Conservation (phyloP, 208 protist genomes). For the Leishmania aethiopica region DNA sequence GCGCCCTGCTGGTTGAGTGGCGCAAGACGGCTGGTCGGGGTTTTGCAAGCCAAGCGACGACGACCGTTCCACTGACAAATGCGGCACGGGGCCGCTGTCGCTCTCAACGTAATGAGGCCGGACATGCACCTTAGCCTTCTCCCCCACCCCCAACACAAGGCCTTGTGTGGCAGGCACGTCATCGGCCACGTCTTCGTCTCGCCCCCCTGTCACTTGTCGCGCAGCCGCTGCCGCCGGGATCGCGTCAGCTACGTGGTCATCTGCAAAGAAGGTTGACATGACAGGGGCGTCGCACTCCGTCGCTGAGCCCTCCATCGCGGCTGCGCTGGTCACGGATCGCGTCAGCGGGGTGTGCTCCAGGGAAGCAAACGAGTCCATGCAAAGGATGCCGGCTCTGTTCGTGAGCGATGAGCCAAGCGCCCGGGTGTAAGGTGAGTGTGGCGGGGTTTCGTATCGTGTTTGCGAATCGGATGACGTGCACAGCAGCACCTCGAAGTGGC, state of each 20-base stretch:
- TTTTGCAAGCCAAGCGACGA: neutral
- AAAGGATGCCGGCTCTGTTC: conserved; percentile 2
- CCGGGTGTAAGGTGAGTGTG: neutral
- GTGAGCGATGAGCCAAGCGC: neutral
- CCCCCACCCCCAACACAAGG: neutral
- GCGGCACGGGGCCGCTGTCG: neutral
- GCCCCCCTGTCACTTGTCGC: neutral
- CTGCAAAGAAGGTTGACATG: conserved; percentile 18
- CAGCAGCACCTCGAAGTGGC: neutral
- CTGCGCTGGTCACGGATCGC: conserved; percentile 7
- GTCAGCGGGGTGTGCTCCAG: conserved; percentile 18
- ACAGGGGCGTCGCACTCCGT: conserved; percentile 8
- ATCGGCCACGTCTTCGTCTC: too few species aligned
- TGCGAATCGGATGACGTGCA: neutral
- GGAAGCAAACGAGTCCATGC: conserved; percentile 11
- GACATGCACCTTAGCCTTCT: neutral
- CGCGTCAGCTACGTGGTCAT: neutral
- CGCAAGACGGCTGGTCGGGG: neutral
- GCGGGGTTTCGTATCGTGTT: neutral
- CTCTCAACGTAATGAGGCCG: neutral
- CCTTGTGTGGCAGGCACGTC: neutral
- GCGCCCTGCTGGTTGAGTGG: neutral
- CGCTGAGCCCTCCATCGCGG: conserved; percentile 13
- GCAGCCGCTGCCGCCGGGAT: neutral
- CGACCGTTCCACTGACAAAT: neutral